phyloP scores from a whole-genome alignment of 1,139 yeast species.

The Saccharomycopsis hybrid region DNA sequence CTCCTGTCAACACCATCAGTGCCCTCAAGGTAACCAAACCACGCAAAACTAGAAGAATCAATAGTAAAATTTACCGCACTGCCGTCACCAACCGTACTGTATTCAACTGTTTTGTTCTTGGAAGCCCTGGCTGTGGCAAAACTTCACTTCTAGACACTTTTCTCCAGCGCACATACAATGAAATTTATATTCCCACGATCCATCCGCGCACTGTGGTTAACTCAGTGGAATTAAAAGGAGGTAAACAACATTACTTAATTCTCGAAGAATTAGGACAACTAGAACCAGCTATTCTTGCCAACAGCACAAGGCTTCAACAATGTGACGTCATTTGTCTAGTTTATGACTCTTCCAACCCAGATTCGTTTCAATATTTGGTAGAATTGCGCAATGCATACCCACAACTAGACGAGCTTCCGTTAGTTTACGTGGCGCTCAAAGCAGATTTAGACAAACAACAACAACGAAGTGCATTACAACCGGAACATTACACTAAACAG shows the following conservation, averaged over 20 bases:
- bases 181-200: conserved; percentile 73
- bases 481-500: conserved; percentile 75
- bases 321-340: conserved; percentile 89
- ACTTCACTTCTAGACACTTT: conserved; percentile 78
- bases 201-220: conserved; percentile 79
- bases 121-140: conserved; percentile 82
- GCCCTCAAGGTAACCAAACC: conserved; percentile 83
- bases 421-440: conserved; percentile 83
- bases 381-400: conserved; percentile 57
- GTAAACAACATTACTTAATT: conserved; percentile 88
- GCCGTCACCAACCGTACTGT: conserved; percentile 79
- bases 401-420: conserved; percentile 63
- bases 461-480: conserved; percentile 78
- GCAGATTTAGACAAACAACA: conserved; percentile 96
- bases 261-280: conserved; percentile 85
- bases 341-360: conserved; percentile 94
- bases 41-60: conserved; percentile 56
- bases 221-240: conserved; percentile 91
- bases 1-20: conserved; percentile 25
- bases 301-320: conserved; percentile 62
- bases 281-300: conserved; percentile 75
- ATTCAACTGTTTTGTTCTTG: conserved; percentile 81
- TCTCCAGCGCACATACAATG: conserved; percentile 66
- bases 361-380: conserved; percentile 78
- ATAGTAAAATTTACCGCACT: conserved; percentile 59